Base-by-base conservation (phyloP, 2,329 filamentous ascomycete species). In the Thelonectria discophora region DNA sequence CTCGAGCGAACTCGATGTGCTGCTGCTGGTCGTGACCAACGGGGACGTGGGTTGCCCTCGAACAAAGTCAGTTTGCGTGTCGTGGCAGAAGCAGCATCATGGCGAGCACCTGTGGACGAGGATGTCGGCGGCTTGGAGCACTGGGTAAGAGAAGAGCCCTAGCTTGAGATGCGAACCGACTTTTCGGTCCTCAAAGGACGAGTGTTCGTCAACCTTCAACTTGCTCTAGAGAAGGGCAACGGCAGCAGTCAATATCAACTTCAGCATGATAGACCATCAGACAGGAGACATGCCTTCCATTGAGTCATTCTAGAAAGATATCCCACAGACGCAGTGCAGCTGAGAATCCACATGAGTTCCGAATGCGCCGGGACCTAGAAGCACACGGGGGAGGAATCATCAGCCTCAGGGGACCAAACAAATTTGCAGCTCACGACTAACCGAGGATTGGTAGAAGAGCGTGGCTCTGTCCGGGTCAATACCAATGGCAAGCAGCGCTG, bases 241-340 rank as follows among this genome's bases (percentile, higher is more conserved):
- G 27, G 34, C 15, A 37, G 15, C 10, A 11, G 34, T 30, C 8
- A 3, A 18, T 5, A 39, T 72, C 24, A 72, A 54, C 8, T n/a
- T 10, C 21, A 24, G 8, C 27, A 8, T 21, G 27, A 7, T 15
- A 10, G 27, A 5, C 2, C 11, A 34, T 17, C 2, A 11, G 2
- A 17, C 5, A 18, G 8, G 11, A 34, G 3, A 46, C 18, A 51
- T 60, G 92, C 93, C 88, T 99, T 99, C 94, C 95, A 99, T 77
- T 98, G 95, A 27, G 95, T 98, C 95, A 99, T 99, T n/a, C 95
- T 85, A 10, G 90, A 90, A n/a, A 99, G 81, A 78, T 97, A 97
- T 40, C 95, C 95, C 77, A 95, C 93, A 5, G 92, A 94, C 21
- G 95, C 92, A 54, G 91, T 91, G 68, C 94, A 97, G 73, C 92